Evolutionary conservation across 495 filamentous ascomycete species (phyloP).

Genomic region (Neurospora sp.): DNA sequence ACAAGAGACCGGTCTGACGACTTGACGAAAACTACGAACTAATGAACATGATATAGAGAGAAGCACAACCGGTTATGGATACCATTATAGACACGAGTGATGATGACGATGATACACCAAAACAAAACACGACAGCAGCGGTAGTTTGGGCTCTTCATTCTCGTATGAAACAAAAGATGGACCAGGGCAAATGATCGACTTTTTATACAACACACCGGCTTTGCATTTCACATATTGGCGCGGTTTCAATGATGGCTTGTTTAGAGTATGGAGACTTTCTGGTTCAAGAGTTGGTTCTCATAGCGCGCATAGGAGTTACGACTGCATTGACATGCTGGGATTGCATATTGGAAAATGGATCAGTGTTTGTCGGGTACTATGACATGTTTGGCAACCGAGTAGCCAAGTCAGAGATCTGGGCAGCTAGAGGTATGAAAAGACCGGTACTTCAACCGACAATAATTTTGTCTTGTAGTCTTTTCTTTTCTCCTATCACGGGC

Average conservation of each 20-base stretch:
- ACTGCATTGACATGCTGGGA: neutral
- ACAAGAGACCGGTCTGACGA: neutral
- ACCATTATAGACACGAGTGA: neutral
- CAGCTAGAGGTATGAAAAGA: neutral
- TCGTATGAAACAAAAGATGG: neutral
- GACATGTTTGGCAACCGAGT: neutral
- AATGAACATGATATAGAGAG: neutral
- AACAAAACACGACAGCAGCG: neutral
- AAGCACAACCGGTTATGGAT: neutral
- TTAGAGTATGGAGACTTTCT: neutral
- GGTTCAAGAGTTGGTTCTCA: neutral
- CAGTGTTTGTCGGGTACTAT: neutral
- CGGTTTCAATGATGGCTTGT: neutral
- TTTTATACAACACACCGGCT: neutral
- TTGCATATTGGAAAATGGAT: neutral
- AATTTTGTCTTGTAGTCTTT: neutral
- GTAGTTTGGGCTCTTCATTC: neutral
- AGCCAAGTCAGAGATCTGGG: neutral
- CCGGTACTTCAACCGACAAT: neutral
- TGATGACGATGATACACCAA: neutral
- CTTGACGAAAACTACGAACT: neutral
- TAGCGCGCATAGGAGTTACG: neutral
- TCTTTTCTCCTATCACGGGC: neutral
- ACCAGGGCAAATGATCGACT: neutral
- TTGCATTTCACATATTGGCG: neutral